Base-by-base conservation (phyloP, 495 filamentous ascomycete genomes). In the Xylaria palmicola region DNA sequence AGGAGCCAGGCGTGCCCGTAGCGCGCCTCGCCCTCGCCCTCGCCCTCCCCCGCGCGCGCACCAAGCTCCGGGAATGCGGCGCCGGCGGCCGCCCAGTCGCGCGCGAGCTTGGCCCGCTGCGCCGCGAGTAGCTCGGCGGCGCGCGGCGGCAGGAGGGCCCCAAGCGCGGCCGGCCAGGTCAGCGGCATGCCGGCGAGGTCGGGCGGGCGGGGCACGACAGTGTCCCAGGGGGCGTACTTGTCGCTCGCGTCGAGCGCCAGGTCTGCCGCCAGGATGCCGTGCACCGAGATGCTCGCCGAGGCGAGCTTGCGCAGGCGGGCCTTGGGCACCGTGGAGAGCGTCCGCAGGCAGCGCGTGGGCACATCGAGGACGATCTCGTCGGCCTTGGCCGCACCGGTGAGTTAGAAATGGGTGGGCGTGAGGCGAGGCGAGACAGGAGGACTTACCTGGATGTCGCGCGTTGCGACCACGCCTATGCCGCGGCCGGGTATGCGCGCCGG, bases 1-100 rank as follows among this genome's bases (percentile, higher is more conserved):
- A 91, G 83, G 13, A 89, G 78, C 92, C 92, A 97, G 62, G 85
- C 75, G 71, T 93, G 88, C 4, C 79, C 77, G 71, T 88, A 93
- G 7, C 70, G 66, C 3, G 39, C n/a, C 13, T 12, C 34, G 1
- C 49, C 50, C 24, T 49, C 40, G 8, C 13, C 41, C 12, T 8
- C 22, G 3, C 48, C 30, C 17, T 36, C 20, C 29, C 24, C 17
- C 4, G 9, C 29, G 1, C 80, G 74, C 64, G 85, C 29, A 0
- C 80, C 75, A 65, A 86, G 74, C 13, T 77, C 65, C 1, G 83
- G 83, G 52, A 86, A 86, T 0, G 83, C 79, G 20, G 72, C 59
- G 12, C 72, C 68, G 1, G 88, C 83, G 29, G 72, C 72, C 0
- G 74, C 65, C 82, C 86, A 90, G 62, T 92, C 89, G 7, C 68